phyloP scores from a whole-genome alignment of 2,329 filamentous ascomycete species.

The Pseudogymnoascus sp. region DNA sequence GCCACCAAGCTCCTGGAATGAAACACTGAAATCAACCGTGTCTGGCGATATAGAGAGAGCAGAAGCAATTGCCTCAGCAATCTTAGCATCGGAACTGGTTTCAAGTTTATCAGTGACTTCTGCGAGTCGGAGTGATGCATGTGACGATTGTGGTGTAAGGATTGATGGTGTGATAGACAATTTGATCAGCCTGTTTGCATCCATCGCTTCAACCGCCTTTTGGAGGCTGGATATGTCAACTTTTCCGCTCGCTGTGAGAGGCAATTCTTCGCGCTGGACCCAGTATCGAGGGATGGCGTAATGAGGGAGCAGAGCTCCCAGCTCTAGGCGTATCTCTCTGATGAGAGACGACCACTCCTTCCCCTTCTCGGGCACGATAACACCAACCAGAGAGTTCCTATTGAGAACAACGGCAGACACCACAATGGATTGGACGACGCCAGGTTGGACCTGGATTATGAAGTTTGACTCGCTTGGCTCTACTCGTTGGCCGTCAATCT shows the following conservation, averaged over 20 bases:
- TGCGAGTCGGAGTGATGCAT: neutral
- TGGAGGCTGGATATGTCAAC: conserved; percentile 8
- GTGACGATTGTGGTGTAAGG: neutral
- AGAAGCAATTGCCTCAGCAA: neutral
- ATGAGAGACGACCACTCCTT: neutral
- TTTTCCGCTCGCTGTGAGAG: conserved; percentile 10
- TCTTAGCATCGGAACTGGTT: neutral
- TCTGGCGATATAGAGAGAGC: conserved; percentile 1
- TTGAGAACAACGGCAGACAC: neutral
- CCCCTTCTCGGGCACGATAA: neutral
- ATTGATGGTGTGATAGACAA: neutral
- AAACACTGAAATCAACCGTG: neutral
- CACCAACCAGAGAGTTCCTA: neutral
- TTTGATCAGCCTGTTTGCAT: conserved; percentile 3
- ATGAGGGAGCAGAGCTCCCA: conserved; percentile 1
- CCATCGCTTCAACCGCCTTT: neutral
- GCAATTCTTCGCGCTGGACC: conserved; percentile 4
- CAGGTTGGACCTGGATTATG: conserved; percentile 1
- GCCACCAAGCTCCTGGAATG: conserved; percentile 1
- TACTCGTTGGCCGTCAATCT: conserved; percentile 55
- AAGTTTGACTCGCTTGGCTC: conserved; percentile 54
- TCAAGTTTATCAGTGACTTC: neutral
- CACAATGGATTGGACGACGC: neutral
- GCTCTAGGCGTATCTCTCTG: neutral
- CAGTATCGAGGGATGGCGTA: conserved; percentile 12